Base-by-base conservation (phyloP, 352 stramenopile species). In the Pythium folliculosum region DNA sequence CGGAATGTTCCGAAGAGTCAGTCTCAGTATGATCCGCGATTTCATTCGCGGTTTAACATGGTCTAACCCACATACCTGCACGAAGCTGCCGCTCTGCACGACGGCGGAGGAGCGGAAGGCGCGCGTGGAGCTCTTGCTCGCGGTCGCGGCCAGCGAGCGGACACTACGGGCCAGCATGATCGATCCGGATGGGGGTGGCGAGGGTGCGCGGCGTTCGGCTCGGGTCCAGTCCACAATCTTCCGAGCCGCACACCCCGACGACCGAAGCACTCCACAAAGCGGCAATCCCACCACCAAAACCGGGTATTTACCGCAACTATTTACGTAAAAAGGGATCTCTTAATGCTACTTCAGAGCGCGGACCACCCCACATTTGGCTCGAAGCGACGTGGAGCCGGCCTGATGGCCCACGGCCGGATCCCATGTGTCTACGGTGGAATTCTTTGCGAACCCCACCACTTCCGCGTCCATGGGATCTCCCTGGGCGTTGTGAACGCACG, bases 111-210 rank as follows among this genome's bases (percentile, higher is more conserved):
- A 84, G 71, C 89, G 84, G 63, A 90, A 77, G 16, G 61, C 35
- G 53, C 68, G 74, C 32, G 70, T 38, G 54, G 58, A 58, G 49
- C 52, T 71, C 58, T 79, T 79, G 52, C 64, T 60, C 44, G 73
- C 70, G 19, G 55, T 44, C 45, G 69, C 70, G 51, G 70, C 57
- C 54, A 89, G 57, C 64, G 75, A 73, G 49, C 84, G 84, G 63
- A 90, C 73, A 71, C 59, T 82, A 58, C 81, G 81, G 64, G 81
- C 79, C 30, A 92, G 74, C 83, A 92, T 92, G 27, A 66, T 53
- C 59, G 54, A 32, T 32, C 27, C 27, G 12, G 44, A 59, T 19
- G 49, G 47, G 32, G 60, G 51, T 25, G 40, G 47, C 30, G 52
- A 47, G 23, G 21, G 35, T 40, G 35, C 35, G 51, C 37, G 30